These are phyloP conservation scores for Hypoxylon sp. DNA, from an alignment of 2,329 filamentous ascomycete genomes.

Conservation along the genomic window DNA sequence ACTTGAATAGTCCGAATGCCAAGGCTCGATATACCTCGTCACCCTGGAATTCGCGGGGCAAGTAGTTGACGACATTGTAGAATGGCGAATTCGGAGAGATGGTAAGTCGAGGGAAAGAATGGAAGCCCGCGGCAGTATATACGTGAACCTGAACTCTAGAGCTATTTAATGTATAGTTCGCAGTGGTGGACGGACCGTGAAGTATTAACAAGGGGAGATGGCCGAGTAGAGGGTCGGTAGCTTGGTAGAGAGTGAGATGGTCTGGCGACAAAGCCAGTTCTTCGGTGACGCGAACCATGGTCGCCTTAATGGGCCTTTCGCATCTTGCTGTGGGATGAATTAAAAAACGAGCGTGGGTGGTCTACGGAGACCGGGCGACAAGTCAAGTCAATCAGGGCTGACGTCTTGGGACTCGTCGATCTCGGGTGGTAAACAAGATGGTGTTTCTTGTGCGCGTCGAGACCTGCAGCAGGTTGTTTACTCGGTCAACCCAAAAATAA, in stretches of 20 bases:
- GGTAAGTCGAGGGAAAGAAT: slow-evolving; percentile 89
- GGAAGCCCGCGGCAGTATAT: slow-evolving; percentile 86
- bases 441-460: slow-evolving; percentile 35
- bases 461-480: slow-evolving; percentile 39
- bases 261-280: slow-evolving; percentile 83
- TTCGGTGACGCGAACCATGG: slow-evolving; percentile 84
- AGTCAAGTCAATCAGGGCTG: slow-evolving; percentile 14
- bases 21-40: slow-evolving; percentile 92
- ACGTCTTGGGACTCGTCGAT: slow-evolving; percentile 21
- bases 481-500: slow-evolving; percentile 20
- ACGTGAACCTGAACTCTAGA: slow-evolving; percentile 95
- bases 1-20: slow-evolving; percentile 92
- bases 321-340: slow-evolving; percentile 48
- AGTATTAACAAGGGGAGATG: slow-evolving; percentile 87
- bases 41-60: slow-evolving; percentile 93
- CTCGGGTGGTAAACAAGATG: slow-evolving; percentile 36
- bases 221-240: slow-evolving; percentile 83
- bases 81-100: slow-evolving; percentile 92
- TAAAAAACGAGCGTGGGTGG: slow-evolving; percentile 33
- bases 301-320: slow-evolving; percentile 54
- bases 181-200: slow-evolving; percentile 88
- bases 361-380: slow-evolving; percentile 22
- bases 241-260: slow-evolving; percentile 86
- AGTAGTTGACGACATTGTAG: slow-evolving; percentile 87
- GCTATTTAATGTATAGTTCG: slow-evolving; percentile 85